Evolutionary conservation across 2,329 filamentous ascomycete species (phyloP), one percentile per base, ranked within the genome.

Genomic region (Aspergillus sp.): DNA sequence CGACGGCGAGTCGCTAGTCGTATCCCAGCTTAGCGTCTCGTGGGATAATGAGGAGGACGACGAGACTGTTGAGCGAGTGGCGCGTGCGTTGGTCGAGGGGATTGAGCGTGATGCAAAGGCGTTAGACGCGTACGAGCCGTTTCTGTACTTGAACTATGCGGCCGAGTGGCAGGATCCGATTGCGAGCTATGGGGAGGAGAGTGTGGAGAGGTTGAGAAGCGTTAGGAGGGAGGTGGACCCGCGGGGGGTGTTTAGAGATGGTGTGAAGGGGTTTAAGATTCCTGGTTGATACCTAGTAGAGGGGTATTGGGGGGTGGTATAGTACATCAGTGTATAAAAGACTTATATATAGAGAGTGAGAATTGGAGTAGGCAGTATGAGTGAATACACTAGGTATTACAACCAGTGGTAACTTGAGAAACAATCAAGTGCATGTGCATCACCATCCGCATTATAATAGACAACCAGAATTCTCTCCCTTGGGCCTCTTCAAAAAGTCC

Each of bases 101-200:
- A 48, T 64, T 7, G 57, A 62, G 3, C 57, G 34, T 11, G 54
- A 62, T 25, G 55, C 64, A 5, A 60, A 72, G 54, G 55, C 68
- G 15, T 58, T 67, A 50, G 72, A 72, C 0, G 49, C 77, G 7
- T 64, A 63, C 11, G 54, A 64, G 28, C 43, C 57, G 3, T 66
- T 59, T 22, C 31, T 80, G 19, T 83, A 82, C 64, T 77, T 82
- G 74, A 83, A 83, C 66, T 82, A 83, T 61, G 81, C 81, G 7
- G 73, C 73, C 54, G 70, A 73, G 68, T 79, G 71, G 58, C 80
- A 84, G 66, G 74, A 78, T 65, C 74, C 78, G 1, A 67, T 83
- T 45, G 62, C 68, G 2, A 74, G 77, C 43, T 84, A 82, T 64
- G 80, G 81, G 1, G 49, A 59, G 7, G 68, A 62, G 7, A 82